Evolutionary conservation across 805 yeast genomes (phyloP), one percentile per base, ranked within the genome.

Genomic region (Starmerella powellii): DNA sequence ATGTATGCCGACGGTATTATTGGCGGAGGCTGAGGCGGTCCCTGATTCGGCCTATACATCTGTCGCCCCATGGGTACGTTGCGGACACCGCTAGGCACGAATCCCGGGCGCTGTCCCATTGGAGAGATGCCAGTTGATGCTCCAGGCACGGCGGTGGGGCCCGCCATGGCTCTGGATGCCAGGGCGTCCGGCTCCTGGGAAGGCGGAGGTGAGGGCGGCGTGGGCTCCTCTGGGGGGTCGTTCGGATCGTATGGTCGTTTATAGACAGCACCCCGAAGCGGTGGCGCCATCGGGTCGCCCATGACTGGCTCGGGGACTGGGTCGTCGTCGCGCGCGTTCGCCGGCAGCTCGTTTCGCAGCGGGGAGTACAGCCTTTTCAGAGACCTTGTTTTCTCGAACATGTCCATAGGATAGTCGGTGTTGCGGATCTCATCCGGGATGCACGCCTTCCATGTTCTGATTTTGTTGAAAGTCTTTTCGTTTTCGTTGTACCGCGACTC

Each of bases 391-490:
- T 82, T 80, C 56, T 87, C 96, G 55, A 83, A 88, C 41, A 64
- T 54, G 36, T 61, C 65, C 68, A 65, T 65, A 15, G 62, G 60
- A 46, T 66, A 66, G 49, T 65, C 70, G 3, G 53, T 48, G 50
- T 81, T 86, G 55, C 97, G 76, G 37, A 88, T 81, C 61, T 88
- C 97, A 62, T 91, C 97, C 0, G 98, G 98, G 51, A 91, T 70
- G 67, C 97, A 91, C 6, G 96, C 96, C 62, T 85, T 88, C 98
- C 98, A 91, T 2, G 98, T 88, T 57, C 97, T 74, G 55, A 91
- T 91, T 58, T 88, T 81, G 63, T 88, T 91, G 69, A 91, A 91
- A 23, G 78, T 78, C 60, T 84, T 83, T 55, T 84, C 94, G 42
- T 74, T 71, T 59, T 88, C 96, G 58, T 88, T 88, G 63, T 87